Evolutionary conservation across 2,329 filamentous ascomycete species (phyloP).

Genomic region (Alternaria burnsii): DNA sequence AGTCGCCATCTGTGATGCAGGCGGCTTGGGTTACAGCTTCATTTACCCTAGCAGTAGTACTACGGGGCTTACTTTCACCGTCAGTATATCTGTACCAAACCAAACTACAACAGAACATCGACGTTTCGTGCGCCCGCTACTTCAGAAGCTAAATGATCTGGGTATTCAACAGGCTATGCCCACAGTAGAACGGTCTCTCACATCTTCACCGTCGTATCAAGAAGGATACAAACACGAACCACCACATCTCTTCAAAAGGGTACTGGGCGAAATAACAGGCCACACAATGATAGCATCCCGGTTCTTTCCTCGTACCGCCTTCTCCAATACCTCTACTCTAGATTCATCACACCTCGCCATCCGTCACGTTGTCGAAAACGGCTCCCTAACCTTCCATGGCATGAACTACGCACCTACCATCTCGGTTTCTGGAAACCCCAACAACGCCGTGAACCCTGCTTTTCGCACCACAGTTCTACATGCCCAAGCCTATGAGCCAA

Average conservation of each 20-base stretch:
- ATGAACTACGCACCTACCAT: conserved; percentile 31
- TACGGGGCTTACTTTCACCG: conserved; percentile 32
- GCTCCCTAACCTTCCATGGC: conserved; percentile 37
- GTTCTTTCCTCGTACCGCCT: conserved; percentile 31
- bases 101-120: conserved; percentile 18
- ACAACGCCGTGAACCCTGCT: conserved; percentile 37
- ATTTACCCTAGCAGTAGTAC: conserved; percentile 23
- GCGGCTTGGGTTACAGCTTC: conserved; percentile 40
- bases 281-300: conserved; percentile 38
- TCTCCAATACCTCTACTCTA: conserved; percentile 14
- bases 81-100: conserved; percentile 30
- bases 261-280: conserved; percentile 29
- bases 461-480: conserved; percentile 35
- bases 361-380: conserved; percentile 30
- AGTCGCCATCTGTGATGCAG: conserved; percentile 28
- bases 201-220: not conserved
- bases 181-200: conserved; percentile 8
- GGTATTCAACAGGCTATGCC: conserved; percentile 28
- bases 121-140: conserved; percentile 29
- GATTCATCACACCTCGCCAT: conserved; percentile 19
- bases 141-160: conserved; percentile 25
- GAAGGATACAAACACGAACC: not conserved
- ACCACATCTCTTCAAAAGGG: conserved; percentile 1
- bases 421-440: conserved; percentile 14
- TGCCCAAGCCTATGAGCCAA: conserved; percentile 30